A percentile compares a stretch with the other conserved stretches of the same genome.
Conservation (phyloP, 202 grass and related monocot species). For the Schoenoplectus tabernaemontani region DNA sequence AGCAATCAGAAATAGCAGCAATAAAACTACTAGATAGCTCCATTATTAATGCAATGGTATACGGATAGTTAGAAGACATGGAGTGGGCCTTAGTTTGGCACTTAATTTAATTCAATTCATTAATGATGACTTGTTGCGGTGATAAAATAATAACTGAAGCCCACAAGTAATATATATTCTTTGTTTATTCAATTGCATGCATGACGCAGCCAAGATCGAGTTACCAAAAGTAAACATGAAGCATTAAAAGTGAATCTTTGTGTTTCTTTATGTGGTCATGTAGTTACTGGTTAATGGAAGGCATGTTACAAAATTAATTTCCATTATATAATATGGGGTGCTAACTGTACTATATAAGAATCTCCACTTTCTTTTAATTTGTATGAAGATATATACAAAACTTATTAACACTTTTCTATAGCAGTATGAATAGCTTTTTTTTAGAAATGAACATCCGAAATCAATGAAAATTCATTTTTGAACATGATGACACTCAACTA, state of each 20-base stretch:
- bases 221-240: background rate
- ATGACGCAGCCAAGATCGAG: background rate
- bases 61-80: background rate
- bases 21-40: background rate
- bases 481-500: no score
- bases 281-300: background rate
- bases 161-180: background rate
- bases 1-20: background rate
- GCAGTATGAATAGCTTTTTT: no score
- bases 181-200: background rate
- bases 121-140: slow-evolving; percentile 8
- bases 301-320: background rate
- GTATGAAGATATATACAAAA: no score
- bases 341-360: no score
- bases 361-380: no score
- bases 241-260: background rate
- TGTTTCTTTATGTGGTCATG: background rate
- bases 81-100: background rate
- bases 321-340: background rate
- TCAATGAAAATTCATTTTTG: no score
- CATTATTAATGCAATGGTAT: background rate
- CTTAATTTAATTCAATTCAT: background rate
- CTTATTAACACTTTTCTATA: no score
- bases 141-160: background rate
- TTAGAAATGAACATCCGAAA: no score